These are phyloP conservation scores for Dipteronia sinensis DNA, from an alignment of 345 rosid species.

Conservation along the genomic window DNA sequence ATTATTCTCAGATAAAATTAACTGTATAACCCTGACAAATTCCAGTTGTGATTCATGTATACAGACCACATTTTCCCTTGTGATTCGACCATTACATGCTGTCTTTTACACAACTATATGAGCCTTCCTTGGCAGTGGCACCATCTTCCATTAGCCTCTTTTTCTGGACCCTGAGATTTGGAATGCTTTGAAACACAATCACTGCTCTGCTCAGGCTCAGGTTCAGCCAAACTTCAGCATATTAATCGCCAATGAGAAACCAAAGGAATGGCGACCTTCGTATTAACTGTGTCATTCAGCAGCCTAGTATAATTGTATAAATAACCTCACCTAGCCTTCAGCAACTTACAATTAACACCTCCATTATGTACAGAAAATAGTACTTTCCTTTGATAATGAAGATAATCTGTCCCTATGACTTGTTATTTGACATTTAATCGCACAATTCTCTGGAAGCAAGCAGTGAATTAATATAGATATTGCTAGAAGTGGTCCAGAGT, in stretches of 20 bases:
- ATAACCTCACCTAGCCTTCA: neutral
- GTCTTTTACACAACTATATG: neutral
- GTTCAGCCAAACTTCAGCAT: neutral
- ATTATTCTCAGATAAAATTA: no score
- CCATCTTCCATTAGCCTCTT: no score
- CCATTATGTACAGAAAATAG: neutral
- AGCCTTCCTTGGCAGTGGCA: neutral
- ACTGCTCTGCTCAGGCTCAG: neutral
- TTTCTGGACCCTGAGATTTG: neutral
- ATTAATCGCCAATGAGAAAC: neutral
- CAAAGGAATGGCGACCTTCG: neutral
- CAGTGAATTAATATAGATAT: slow-evolving; percentile 40
- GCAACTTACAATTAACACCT: neutral
- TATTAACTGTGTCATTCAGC: neutral
- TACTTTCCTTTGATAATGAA: neutral
- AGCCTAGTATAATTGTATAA: neutral
- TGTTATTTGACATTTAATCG: slow-evolving; percentile 16
- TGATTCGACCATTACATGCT: no score
- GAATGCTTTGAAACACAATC: neutral
- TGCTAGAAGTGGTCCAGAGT: slow-evolving; percentile 65
- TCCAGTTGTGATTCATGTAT: no score
- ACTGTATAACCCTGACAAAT: no score
- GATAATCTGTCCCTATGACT: neutral
- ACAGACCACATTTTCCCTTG: neutral
- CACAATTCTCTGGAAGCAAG: slow-evolving; percentile 29